Base-by-base conservation (phyloP, 768 basidiomycete genomes). In the Leccinum disarticulatum region DNA sequence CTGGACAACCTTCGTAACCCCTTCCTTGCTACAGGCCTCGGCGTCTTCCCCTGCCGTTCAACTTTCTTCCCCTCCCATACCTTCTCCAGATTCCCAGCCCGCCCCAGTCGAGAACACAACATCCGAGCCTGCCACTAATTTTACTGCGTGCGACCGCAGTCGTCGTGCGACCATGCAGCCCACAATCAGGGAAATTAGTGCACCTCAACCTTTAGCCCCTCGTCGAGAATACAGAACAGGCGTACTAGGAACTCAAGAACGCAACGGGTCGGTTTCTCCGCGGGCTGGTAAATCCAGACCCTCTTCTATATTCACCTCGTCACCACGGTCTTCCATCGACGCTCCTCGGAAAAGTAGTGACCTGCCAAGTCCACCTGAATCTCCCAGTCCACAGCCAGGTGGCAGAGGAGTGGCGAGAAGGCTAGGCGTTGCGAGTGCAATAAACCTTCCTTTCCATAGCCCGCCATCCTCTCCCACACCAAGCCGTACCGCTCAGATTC, bases 1-100 rank as follows among this genome's bases (percentile, higher is more conserved):
- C 52, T 80, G 79, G 68, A 80, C 83, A 53, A 81, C 79, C 70
- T 90, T 83, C 76, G 75, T 81, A 61, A 80, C 84, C 48, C 88
- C 88, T 48, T 88, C 88, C 38, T 73, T 90, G 61, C 81, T 84
- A 57, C 81, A 81, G 61, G 90, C 83, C 41, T 88, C 90, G 51
- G 80, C 87, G 78, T 91, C 90, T 58, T 89, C 88, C 22, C 90
- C 90, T 55, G 81, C 86, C 30, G 73, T 92, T 48, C 86, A 88
- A 66, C 79, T 87, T 57, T 82, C 82, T 54, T 84, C 85, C 28
- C 80, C 82, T 73, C 76, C 82, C 35, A 67, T 80, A 54, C 80
- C 82, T 54, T 83, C 85, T 36, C 79, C 81, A n/a, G 80, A 77
- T 67, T 80, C 81, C 43, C 80, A 79, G 59, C 71, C 81, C 19